Percentiles rank a stretch among this genome's conserved stretches.
These are phyloP conservation scores for Cardamine chenopodiifolia DNA, from an alignment of 345 rosid species.

Conservation along the genomic window DNA sequence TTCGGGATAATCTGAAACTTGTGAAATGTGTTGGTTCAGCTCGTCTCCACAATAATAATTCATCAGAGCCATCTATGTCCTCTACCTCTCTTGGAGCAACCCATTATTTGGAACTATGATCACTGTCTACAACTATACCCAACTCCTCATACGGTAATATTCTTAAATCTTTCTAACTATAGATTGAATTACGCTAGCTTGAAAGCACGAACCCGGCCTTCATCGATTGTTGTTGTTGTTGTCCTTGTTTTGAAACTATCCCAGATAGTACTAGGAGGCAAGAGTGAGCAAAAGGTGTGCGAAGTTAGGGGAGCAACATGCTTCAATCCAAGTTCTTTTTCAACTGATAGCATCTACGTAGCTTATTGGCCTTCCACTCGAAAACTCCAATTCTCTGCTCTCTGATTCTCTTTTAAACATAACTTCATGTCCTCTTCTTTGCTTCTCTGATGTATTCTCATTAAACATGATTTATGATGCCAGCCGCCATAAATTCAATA, in stretches of 20 bases:
- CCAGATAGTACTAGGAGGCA: constrained; percentile 89
- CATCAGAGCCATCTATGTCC: constrained; percentile 98
- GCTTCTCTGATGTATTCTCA: neutral
- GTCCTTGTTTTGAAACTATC: too few relatives aligned
- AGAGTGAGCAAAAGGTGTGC: constrained; percentile 80
- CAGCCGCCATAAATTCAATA: too few relatives aligned
- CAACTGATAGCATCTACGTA: constrained; percentile 66
- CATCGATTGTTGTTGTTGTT: neutral
- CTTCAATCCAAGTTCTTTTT: constrained; percentile 86
- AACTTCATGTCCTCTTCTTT: neutral
- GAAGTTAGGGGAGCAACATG: constrained; percentile 77
- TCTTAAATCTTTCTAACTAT: neutral
- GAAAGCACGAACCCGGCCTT: too few relatives aligned
- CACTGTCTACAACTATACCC: constrained; percentile 91
- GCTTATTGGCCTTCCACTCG: constrained; percentile 74
- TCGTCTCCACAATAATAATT: constrained; percentile 87
- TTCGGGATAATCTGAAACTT: neutral
- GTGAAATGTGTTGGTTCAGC: constrained; percentile 55
- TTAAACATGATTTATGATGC: too few relatives aligned
- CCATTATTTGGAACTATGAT: constrained; percentile 94
- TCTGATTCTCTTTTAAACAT: constrained; percentile 42
- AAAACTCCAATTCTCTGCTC: constrained; percentile 70
- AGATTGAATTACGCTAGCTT: neutral
- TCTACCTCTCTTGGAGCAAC: constrained; percentile 85
- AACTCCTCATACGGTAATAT: constrained; percentile 86